phyloP scores from a whole-genome alignment of 345 rosid genomes.

The Rubroshorea leprosula region DNA sequence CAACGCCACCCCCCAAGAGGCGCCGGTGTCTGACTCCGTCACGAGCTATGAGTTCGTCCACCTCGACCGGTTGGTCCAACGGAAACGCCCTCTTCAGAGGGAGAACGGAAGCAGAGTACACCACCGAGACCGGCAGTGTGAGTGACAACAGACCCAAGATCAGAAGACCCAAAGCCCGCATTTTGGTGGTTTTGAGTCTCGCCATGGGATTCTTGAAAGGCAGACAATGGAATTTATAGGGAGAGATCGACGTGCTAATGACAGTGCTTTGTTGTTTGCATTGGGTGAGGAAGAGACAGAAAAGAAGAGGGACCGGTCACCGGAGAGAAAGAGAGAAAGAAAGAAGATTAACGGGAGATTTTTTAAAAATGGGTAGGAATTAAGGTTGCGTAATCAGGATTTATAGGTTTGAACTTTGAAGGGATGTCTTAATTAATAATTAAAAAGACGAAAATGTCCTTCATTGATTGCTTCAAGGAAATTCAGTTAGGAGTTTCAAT shows the following conservation, averaged over 20 bases:
- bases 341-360: conserved; percentile 1
- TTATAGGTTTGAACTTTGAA: too few species aligned
- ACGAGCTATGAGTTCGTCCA: conserved; percentile 52
- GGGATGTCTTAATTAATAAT: background rate
- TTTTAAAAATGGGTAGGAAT: background rate
- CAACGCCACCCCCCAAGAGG: conserved; percentile 46
- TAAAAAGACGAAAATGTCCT: background rate
- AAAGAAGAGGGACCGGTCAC: conserved; percentile 21
- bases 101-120: conserved; percentile 34
- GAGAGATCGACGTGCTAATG: conserved; percentile 6
- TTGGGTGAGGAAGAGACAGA: conserved; percentile 19
- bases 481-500: conserved; percentile 4
- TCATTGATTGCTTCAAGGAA: background rate
- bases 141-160: conserved; percentile 19
- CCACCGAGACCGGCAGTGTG: conserved; percentile 23
- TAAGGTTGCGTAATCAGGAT: background rate
- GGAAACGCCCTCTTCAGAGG: conserved; percentile 69
- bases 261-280: conserved; percentile 32
- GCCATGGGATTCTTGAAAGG: background rate
- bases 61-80: conserved; percentile 37
- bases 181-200: conserved; percentile 21
- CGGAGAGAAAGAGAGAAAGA: conserved; percentile 2
- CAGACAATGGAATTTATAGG: conserved; percentile 2
- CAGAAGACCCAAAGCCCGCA: conserved; percentile 24
- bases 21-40: conserved; percentile 73